Base-by-base conservation (phyloP, 2,329 filamentous ascomycete species). In the Pleoardoris graminearum region DNA sequence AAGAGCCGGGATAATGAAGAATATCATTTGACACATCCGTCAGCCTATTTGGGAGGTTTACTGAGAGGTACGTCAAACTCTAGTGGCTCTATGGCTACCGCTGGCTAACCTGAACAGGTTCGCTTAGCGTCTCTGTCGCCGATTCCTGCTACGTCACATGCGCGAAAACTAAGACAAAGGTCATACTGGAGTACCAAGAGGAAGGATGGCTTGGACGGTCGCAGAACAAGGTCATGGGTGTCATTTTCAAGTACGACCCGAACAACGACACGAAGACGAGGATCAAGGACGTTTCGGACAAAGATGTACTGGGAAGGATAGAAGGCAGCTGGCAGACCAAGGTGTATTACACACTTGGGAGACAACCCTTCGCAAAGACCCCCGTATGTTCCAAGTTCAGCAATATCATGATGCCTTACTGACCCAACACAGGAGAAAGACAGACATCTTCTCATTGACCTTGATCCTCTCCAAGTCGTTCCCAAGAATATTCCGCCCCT, bases 191-290 rank as follows among this genome's bases (percentile, higher is more conserved):
- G 66, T 99, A 99, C 71, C 79, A 92, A 50, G 93, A 97, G 67
- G 93, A 97, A 65, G 91, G 92, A 44, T 99, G 94, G 92, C 81
- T 97, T 25, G 90, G 92, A 41, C 90, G 90, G 60, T 85, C 90
- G 17, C 93, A 95, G 63, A 96, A 97, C 75, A 91, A 88, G 69
- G 88, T 99, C 30, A 86, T 95, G 55, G 94, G 94, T 16, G 85
- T 97, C 49, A 82, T 97, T 50, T 99, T 96, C 81, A 87, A 83
- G 44, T 96, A 96, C 63, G 89, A 96, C 66, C 89, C 91, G 0
- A 85, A 90, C 19, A 93, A 92, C 52, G 93, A 97, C 71, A 84
- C 84, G 70, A 90, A 87, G 73, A 85, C 78, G 4, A 86, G 83
- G 63, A 87, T 97, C 65, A 91, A 88, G 75, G 92, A 97, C 56